Conservation (phyloP, 2,329 filamentous ascomycete species). For the Neonectria magnoliae region DNA sequence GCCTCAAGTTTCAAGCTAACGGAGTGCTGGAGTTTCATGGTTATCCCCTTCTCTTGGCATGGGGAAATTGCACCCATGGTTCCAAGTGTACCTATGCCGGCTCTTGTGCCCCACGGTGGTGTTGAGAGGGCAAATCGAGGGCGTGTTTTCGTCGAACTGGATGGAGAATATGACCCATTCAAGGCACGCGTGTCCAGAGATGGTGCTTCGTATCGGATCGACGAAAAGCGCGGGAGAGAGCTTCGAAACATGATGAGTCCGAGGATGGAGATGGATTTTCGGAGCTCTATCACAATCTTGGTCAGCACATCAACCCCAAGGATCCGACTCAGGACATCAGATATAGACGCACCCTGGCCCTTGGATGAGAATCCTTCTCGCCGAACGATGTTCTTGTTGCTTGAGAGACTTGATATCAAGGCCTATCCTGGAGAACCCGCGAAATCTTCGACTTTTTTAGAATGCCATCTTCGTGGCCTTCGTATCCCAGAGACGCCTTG, state of each 20-base stretch:
- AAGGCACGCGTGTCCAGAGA: background rate
- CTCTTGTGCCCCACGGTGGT: background rate
- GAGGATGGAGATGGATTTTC: background rate
- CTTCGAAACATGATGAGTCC: background rate
- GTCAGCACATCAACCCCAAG: background rate
- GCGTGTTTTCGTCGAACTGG: background rate
- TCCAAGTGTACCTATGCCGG: background rate
- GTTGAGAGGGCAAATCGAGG: background rate
- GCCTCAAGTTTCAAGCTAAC: background rate
- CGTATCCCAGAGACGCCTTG: constrained; percentile 40
- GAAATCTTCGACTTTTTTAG: constrained; percentile 44
- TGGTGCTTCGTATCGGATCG: background rate
- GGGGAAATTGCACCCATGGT: background rate
- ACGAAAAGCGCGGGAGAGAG: background rate
- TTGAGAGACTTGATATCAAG: background rate
- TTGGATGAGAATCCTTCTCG: background rate
- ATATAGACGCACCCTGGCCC: constrained; percentile 3
- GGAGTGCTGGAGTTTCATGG: background rate
- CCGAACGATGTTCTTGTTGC: constrained; percentile 3
- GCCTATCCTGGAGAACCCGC: constrained; percentile 42
- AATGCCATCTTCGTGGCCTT: constrained; percentile 41
- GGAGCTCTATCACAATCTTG: background rate
- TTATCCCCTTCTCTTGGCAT: background rate
- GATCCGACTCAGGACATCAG: background rate
- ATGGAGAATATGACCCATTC: background rate